A percentile compares a stretch with the other conserved stretches of the same genome.
Conservation (phyloP, 352 stramenopile species). For the Globisporangium abappressorium region DNA sequence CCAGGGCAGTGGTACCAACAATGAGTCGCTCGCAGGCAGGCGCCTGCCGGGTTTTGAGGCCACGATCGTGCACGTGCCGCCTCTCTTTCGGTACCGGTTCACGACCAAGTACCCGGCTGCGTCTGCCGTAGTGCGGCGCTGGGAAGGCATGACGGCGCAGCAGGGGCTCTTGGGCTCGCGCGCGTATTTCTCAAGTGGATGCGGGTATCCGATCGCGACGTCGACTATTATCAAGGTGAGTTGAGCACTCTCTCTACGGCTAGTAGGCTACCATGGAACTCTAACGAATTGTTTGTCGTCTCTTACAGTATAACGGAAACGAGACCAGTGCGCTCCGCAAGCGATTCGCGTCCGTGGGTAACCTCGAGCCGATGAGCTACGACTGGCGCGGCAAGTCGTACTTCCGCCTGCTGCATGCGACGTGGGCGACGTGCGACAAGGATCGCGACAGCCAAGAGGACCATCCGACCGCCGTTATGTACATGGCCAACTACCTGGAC, state of each 20-base stretch:
- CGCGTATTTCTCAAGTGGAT: constrained; percentile 79
- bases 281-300: background rate
- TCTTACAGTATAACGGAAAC: constrained; percentile 73
- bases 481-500: constrained; percentile 81
- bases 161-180: constrained; percentile 67
- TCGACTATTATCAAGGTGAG: constrained; percentile 76
- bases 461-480: constrained; percentile 47
- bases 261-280: background rate
- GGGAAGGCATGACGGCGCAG: constrained; percentile 62
- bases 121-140: constrained; percentile 76
- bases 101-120: constrained; percentile 73
- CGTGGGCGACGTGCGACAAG: constrained; percentile 63
- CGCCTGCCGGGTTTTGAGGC: constrained; percentile 67
- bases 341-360: constrained; percentile 53
- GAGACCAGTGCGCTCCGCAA: constrained; percentile 53
- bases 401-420: constrained; percentile 78
- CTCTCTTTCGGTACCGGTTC: constrained; percentile 73
- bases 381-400: constrained; percentile 87
- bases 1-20: background rate
- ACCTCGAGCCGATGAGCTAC: constrained; percentile 59
- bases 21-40: constrained; percentile 55
- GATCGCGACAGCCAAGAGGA: constrained; percentile 78
- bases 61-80: constrained; percentile 58
- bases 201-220: constrained; percentile 81
- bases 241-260: background rate